Percentiles rank a stretch among this genome's conserved stretches.
These are phyloP conservation scores for Coniochaeta sp. DNA, from an alignment of 2,329 filamentous ascomycete species.

Conservation along the genomic window DNA sequence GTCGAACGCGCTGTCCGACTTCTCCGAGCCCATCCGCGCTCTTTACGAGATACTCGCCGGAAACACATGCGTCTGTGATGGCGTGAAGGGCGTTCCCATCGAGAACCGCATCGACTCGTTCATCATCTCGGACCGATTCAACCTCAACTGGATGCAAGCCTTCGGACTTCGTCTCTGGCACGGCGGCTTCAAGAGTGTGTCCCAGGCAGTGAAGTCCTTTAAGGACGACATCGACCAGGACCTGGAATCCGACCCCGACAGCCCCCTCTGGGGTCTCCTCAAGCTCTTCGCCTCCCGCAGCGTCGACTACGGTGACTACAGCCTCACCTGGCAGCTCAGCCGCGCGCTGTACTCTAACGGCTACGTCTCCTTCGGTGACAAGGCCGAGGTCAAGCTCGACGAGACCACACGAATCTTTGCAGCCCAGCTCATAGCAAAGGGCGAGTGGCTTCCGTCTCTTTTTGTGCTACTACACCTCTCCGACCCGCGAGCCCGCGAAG, in stretches of 20 bases:
- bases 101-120: slow-evolving; percentile 81
- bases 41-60: slow-evolving; percentile 87
- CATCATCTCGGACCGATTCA: slow-evolving; percentile 74
- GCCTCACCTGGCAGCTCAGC: slow-evolving; percentile 80
- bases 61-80: slow-evolving; percentile 77
- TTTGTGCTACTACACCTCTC: slow-evolving; percentile 77
- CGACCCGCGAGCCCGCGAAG: slow-evolving; percentile 53
- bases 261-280: slow-evolving; percentile 71
- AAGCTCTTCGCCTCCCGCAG: slow-evolving; percentile 65
- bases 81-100: slow-evolving; percentile 61
- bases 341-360: slow-evolving; percentile 52
- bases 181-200: slow-evolving; percentile 39
- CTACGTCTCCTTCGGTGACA: slow-evolving; percentile 43
- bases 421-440: slow-evolving; percentile 53
- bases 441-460: slow-evolving; percentile 61
- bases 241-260: slow-evolving; percentile 58
- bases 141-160: slow-evolving; percentile 85
- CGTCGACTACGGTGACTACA: slow-evolving; percentile 64
- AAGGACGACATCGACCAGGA: slow-evolving; percentile 65
- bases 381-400: slow-evolving; percentile 56
- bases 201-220: slow-evolving; percentile 67
- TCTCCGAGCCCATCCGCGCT: slow-evolving; percentile 74
- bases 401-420: slow-evolving; percentile 60
- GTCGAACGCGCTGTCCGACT: slow-evolving; percentile 78
- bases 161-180: slow-evolving; percentile 85